Percentiles rank a stretch among this genome's conserved stretches.
Conservation (phyloP, 768 basidiomycete species). For the Daedaleopsis nitida region DNA sequence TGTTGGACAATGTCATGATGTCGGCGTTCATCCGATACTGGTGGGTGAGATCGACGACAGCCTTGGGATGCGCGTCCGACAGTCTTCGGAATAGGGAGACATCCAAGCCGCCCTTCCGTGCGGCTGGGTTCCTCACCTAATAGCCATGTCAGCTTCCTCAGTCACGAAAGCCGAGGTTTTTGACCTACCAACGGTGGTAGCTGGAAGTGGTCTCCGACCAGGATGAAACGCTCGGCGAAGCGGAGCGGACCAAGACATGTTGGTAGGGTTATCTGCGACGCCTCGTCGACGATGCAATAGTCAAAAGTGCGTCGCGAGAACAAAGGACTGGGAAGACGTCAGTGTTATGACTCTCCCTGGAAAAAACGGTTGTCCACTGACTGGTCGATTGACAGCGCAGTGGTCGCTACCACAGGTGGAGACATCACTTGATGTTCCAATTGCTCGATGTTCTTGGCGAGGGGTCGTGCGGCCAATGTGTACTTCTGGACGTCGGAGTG, state of each 20-base stretch:
- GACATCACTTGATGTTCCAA: slow-evolving; percentile 81
- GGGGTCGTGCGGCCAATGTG: slow-evolving; percentile 59
- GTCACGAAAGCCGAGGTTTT: not conserved
- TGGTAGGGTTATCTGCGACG: slow-evolving; percentile 95
- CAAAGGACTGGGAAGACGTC: slow-evolving; percentile 59
- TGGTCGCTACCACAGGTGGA: slow-evolving; percentile 94
- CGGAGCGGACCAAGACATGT: slow-evolving; percentile 93
- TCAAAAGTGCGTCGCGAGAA: slow-evolving; percentile 88
- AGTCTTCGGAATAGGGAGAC: slow-evolving; percentile 87
- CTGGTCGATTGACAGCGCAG: slow-evolving; percentile 94
- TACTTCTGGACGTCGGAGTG: slow-evolving; percentile 79
- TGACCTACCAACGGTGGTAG: slow-evolving; percentile 83
- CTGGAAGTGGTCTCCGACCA: slow-evolving; percentile 98
- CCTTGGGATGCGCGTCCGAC: slow-evolving; percentile 82
- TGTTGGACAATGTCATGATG: slow-evolving; percentile 91
- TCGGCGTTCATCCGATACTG: slow-evolving; percentile 98
- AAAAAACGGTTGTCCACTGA: slow-evolving; percentile 44
- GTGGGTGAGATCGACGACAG: slow-evolving; percentile 81
- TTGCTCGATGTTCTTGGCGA: slow-evolving; percentile 73
- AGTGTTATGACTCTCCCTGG: not conserved
- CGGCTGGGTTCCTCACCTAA: slow-evolving; percentile 79
- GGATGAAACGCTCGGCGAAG: slow-evolving; percentile 86
- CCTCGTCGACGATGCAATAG: slow-evolving; percentile 97
- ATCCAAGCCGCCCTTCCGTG: slow-evolving; percentile 86
- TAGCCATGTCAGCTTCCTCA: not conserved